phyloP scores from a whole-genome alignment of 176 grass and related monocot species.

The Eleusine coracana region DNA sequence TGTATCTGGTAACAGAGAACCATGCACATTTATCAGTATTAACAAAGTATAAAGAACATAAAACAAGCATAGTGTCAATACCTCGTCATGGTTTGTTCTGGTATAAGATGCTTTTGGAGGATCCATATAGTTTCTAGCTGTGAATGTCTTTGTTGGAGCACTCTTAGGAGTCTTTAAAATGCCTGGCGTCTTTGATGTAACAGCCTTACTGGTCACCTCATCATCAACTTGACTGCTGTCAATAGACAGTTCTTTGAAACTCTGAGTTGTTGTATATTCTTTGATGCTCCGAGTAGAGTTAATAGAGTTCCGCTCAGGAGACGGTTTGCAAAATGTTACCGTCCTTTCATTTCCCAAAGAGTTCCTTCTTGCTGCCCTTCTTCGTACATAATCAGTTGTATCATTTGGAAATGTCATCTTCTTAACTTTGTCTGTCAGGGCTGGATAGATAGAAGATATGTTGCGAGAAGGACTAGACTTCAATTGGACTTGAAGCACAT shows the following conservation, averaged over 20 bases:
- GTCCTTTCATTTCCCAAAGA: constrained; percentile 71
- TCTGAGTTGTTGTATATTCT: constrained; percentile 60
- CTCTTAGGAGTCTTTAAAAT: constrained; percentile 67
- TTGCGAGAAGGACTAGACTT: constrained; percentile 68
- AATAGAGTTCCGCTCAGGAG: constrained; percentile 54
- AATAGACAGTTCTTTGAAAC: constrained; percentile 58
- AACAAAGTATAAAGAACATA: constrained; percentile 1
- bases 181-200: constrained; percentile 56
- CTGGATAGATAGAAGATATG: constrained; percentile 46
- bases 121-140: constrained; percentile 55
- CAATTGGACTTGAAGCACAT: constrained; percentile 91
- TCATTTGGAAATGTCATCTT: constrained; percentile 71
- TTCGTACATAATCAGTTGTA: constrained; percentile 51
- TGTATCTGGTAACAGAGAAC: constrained; percentile 4
- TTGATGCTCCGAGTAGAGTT: constrained; percentile 71
- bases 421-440: constrained; percentile 66
- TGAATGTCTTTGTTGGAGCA: constrained; percentile 55
- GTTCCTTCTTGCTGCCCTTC: constrained; percentile 58
- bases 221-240: constrained; percentile 70
- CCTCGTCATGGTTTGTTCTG: constrained; percentile 57
- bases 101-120: constrained; percentile 64
- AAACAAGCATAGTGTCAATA: constrained; percentile 38
- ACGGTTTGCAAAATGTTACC: constrained; percentile 63
- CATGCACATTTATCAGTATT: constrained; percentile 2
- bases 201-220: constrained; percentile 55